Evolutionary conservation across 176 grass and related monocot species (phyloP).

Genomic region (Melocanna baccifera): DNA sequence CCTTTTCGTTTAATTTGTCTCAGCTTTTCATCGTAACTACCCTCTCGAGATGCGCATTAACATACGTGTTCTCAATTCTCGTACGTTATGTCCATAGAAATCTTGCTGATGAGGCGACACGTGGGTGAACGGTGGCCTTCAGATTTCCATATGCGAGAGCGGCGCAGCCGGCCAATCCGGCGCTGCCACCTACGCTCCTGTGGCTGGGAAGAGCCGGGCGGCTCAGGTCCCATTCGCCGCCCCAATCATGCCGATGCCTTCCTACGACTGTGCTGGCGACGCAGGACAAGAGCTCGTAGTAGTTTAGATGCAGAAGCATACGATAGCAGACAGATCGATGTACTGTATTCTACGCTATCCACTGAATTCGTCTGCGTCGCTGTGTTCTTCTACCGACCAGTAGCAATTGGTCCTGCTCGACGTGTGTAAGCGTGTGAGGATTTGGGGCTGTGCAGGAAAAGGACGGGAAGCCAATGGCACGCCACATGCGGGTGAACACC

Average conservation of each 20-base stretch:
- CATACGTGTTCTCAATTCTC: neutral
- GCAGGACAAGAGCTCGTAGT: neutral
- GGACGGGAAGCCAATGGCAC: neutral
- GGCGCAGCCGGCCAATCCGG: conserved; percentile 7
- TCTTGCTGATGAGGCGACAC: neutral
- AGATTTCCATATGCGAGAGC: neutral
- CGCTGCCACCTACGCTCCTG: conserved; percentile 29
- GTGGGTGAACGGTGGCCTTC: neutral
- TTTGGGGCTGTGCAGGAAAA: neutral
- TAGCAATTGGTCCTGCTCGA: neutral
- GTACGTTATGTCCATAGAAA: neutral
- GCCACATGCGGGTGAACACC: neutral
- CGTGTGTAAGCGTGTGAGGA: neutral
- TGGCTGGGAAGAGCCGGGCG: conserved; percentile 35
- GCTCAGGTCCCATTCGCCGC: conserved; percentile 6
- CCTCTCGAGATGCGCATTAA: neutral
- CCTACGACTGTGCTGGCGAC: neutral
- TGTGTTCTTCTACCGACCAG: neutral
- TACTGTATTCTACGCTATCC: neutral
- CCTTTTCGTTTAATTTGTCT: neutral
- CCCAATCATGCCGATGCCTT: conserved; percentile 20
- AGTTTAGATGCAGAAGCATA: neutral
- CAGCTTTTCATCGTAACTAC: neutral
- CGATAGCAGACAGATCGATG: neutral
- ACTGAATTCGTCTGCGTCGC: neutral